Base-by-base conservation (phyloP, 768 basidiomycete genomes). In the Pholiota molesta region DNA sequence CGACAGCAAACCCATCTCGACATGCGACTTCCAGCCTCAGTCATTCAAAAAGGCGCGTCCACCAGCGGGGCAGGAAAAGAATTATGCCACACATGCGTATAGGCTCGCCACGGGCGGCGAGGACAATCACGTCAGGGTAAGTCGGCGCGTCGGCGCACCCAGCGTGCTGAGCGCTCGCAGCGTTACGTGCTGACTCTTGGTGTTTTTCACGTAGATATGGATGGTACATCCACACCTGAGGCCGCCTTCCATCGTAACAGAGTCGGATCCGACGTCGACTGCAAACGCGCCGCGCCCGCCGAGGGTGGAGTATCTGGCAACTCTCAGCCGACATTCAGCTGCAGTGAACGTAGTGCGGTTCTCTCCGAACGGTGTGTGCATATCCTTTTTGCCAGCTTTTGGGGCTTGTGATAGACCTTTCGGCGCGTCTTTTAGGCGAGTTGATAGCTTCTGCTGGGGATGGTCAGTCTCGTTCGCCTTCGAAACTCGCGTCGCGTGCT, bases 291-390 rank as follows among this genome's bases (percentile, higher is more conserved):
- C 79, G 29, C 71, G 83, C 29, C 79, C 79, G 0, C 92, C 97
- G n/a, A 87, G 94, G 62, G 92, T 97, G 47, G 97, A 99, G 72
- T 99, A 98, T 72, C 88, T 99, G 29, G 90, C 97, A 5, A 99
- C 97, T 0, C 84, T 99, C 57, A 90, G 84, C 69, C 86, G 94
- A 71, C 97, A 99, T 75, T 94, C 93, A 14, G 94, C 93, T 17
- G 87, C 95, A 3, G 97, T 99, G 56, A 99, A 99, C 66, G 97
- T 97, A 7, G 97, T 97, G 28, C 81, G 97, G 51, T 99, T 92
- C 77, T 96, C 93, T 68, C 97, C 97, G 10, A 95, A 92, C 68
- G 97, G 97, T 91, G 70, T 64, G 60, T 69, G 26, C 26, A 61
- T 28, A 21, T 55, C 55, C 28, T 5, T 57, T 26, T 39, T 60